These are phyloP conservation scores for Xylaria sp. DNA, from an alignment of 2,329 filamentous ascomycete genomes.

Conservation along the genomic window DNA sequence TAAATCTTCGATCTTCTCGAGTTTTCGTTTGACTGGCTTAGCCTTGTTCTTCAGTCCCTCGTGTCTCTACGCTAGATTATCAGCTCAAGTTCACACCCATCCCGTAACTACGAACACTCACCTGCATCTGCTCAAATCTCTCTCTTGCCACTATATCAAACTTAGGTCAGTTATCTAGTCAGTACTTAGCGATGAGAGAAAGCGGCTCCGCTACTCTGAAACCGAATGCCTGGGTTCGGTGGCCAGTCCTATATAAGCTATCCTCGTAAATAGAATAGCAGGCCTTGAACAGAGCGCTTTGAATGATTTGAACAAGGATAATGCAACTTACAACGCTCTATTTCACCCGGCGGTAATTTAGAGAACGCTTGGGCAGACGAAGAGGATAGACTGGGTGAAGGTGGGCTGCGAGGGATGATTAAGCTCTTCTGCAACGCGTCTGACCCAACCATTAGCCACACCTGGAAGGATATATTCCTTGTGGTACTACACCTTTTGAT, in stretches of 20 bases:
- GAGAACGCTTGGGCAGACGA: constrained; percentile 28
- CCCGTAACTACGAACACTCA: constrained; percentile 28
- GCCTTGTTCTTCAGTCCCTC: constrained; percentile 34
- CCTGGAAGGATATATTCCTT: neutral
- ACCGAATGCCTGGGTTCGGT: neutral
- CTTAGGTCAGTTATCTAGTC: neutral
- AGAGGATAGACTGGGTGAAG: constrained; percentile 34
- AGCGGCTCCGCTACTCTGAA: neutral
- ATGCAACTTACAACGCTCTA: no score
- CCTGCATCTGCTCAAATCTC: constrained; percentile 45
- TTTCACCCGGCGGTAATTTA: constrained; percentile 41
- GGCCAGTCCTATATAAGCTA: neutral
- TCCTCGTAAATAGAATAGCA: neutral
- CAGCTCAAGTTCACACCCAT: neutral
- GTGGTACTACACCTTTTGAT: constrained; percentile 45
- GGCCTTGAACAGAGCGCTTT: neutral
- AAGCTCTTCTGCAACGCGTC: constrained; percentile 47
- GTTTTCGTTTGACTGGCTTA: constrained; percentile 41
- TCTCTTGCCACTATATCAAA: constrained; percentile 41
- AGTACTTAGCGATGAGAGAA: neutral
- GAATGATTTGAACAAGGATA: no score
- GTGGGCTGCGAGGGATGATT: constrained; percentile 46
- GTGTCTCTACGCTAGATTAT: constrained; percentile 13
- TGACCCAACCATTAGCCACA: constrained; percentile 22
- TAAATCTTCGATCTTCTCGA: constrained; percentile 41